These are phyloP conservation scores for Fusarium sp. DNA, from an alignment of 2,329 filamentous ascomycete species.

Conservation along the genomic window DNA sequence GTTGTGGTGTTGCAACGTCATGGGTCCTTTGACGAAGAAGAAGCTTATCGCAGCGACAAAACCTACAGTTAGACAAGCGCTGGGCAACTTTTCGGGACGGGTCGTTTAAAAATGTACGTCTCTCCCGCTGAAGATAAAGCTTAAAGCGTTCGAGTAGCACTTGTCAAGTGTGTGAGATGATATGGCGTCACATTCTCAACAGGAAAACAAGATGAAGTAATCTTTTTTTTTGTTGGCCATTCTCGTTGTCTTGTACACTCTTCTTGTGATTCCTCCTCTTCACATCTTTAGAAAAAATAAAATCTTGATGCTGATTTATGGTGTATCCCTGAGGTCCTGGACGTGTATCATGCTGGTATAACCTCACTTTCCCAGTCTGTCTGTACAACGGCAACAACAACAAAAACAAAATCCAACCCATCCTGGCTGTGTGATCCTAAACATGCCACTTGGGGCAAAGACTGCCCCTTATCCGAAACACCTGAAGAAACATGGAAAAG, in stretches of 20 bases:
- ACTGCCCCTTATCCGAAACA: conserved; percentile 10
- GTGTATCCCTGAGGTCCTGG: not conserved
- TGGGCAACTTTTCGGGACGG: not conserved
- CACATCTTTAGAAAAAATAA: not conserved
- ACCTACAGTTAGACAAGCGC: not conserved
- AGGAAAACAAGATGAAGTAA: not conserved
- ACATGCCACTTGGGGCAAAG: conserved; percentile 11
- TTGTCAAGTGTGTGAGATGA: not conserved
- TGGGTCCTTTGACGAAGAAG: not conserved
- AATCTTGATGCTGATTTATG: not conserved
- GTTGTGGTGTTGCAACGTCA: conserved; percentile 10
- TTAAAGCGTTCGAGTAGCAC: not conserved
- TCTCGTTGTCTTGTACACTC: conserved; percentile 2
- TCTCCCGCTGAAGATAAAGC: not conserved
- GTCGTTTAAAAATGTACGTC: conserved; percentile 2
- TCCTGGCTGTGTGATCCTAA: conserved; percentile 12
- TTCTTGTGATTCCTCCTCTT: not conserved
- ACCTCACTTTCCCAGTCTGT: not conserved
- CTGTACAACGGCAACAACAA: conserved; percentile 1
- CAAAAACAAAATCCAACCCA: conserved; percentile 1
- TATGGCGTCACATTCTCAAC: not conserved
- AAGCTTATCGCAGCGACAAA: not conserved
- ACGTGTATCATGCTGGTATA: conserved; percentile 12
- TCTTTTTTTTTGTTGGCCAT: not conserved
- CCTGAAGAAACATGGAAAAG: not conserved